Evolutionary conservation across 2,329 filamentous ascomycete species (phyloP).

Genomic region (Clonostachys byssicola): DNA sequence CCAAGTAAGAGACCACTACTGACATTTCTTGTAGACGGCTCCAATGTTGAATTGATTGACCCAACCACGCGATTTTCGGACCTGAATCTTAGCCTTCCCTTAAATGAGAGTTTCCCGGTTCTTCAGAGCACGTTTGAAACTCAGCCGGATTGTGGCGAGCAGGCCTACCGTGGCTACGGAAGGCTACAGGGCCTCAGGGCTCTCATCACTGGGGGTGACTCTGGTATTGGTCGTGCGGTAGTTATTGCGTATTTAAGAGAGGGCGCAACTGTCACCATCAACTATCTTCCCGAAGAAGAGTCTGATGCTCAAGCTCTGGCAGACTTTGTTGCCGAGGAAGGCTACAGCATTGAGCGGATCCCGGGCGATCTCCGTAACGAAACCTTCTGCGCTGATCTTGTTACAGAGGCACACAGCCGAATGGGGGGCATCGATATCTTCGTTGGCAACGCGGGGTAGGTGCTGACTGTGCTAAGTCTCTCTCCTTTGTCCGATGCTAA

Average conservation of each 20-base stretch:
- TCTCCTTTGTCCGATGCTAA: not conserved
- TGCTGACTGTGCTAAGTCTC: not conserved
- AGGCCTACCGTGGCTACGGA: conserved; percentile 25
- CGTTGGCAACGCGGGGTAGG: conserved; percentile 24
- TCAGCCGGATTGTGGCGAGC: not conserved
- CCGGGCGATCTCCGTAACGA: not conserved
- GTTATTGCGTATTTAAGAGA: conserved; percentile 54
- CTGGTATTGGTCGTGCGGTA: conserved; percentile 11
- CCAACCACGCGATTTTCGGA: not conserved
- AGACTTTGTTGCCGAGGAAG: conserved; percentile 37
- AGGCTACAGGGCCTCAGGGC: conserved; percentile 46
- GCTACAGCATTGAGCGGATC: not conserved
- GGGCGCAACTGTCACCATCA: conserved; percentile 51
- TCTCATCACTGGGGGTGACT: conserved; percentile 52
- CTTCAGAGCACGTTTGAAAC: too few relatives aligned
- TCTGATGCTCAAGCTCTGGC: conserved; percentile 50
- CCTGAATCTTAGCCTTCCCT: not conserved
- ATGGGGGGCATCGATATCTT: not conserved
- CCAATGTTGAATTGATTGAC: not conserved
- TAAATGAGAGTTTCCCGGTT: too few relatives aligned
- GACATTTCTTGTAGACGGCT: too few relatives aligned
- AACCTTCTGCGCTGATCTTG: not conserved
- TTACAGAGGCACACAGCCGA: not conserved
- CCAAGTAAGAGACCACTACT: too few relatives aligned
- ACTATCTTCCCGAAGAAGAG: conserved; percentile 51